Percentiles rank a stretch among this genome's conserved stretches.
Evolutionary conservation across 176 grass and related monocot genomes (phyloP).

Genomic region (Urochloa ruziziensis): DNA sequence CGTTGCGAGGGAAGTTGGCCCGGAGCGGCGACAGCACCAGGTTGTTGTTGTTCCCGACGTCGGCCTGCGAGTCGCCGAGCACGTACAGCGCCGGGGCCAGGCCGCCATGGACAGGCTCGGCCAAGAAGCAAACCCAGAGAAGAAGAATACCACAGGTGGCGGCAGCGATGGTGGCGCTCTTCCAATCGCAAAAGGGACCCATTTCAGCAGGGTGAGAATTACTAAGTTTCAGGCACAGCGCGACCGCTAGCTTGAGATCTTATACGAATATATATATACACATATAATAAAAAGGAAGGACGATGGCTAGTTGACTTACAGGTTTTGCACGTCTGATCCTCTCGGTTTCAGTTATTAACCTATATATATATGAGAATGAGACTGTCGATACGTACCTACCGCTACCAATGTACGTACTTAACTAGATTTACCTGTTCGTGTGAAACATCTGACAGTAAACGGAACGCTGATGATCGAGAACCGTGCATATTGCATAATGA

Average conservation of each 20-base stretch:
- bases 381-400: no score
- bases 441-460: no score
- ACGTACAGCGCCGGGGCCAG: conserved; percentile 57
- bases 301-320: neutral
- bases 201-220: neutral
- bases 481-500: no score
- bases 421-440: no score
- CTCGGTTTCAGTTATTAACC: no score
- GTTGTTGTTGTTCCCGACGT: conserved; percentile 74
- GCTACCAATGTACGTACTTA: no score
- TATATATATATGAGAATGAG: no score
- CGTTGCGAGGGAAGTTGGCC: conserved; percentile 64
- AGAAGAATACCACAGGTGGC: neutral
- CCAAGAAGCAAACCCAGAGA: neutral
- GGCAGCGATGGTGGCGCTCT: neutral
- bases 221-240: no score
- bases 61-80: conserved; percentile 73
- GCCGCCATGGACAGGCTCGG: neutral
- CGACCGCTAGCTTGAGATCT: neutral
- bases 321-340: no score
- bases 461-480: neutral
- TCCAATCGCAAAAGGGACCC: neutral
- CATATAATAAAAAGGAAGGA: no score
- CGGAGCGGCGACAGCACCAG: conserved; percentile 31
- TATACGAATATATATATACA: neutral